phyloP scores from a whole-genome alignment of 495 filamentous ascomycete genomes.

The Penicillium daleae region DNA sequence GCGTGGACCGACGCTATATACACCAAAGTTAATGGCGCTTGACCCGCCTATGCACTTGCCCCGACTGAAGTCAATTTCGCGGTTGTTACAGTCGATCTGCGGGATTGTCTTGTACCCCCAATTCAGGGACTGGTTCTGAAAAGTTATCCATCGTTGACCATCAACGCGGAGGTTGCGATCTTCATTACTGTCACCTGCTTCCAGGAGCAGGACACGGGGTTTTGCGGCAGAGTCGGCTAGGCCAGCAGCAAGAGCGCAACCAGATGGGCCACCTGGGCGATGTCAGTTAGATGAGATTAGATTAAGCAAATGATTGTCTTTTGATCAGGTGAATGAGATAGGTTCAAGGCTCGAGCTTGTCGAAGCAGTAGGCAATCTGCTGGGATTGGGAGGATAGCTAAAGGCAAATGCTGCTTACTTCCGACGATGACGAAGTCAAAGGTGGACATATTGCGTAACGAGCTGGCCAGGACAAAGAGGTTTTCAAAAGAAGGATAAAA shows the following conservation, averaged over 20 bases:
- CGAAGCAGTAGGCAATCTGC: no score
- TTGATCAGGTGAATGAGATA: neutral
- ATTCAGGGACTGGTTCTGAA: conserved; percentile 50
- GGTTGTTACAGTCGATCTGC: conserved; percentile 48
- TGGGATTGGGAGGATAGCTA: no score
- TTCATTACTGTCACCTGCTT: conserved; percentile 54
- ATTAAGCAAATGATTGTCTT: neutral
- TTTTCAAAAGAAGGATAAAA: neutral
- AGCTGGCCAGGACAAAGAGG: neutral
- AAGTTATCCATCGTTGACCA: conserved; percentile 52
- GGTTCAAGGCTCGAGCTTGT: neutral
- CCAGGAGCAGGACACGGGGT: conserved; percentile 55
- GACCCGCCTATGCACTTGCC: conserved; percentile 62
- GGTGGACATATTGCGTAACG: neutral
- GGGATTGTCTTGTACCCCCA: conserved; percentile 60
- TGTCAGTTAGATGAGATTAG: neutral
- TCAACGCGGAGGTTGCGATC: conserved; percentile 50
- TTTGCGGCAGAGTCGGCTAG: conserved; percentile 47
- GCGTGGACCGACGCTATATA: conserved; percentile 55
- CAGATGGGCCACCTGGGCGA: conserved; percentile 53
- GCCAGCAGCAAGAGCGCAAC: conserved; percentile 45
- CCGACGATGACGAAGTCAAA: neutral
- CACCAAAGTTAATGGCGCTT: conserved; percentile 62
- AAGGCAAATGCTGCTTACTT: neutral
- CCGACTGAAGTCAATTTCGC: conserved; percentile 56